phyloP scores from a whole-genome alignment of 345 rosid species.

The Raphanus raphanistrum region DNA sequence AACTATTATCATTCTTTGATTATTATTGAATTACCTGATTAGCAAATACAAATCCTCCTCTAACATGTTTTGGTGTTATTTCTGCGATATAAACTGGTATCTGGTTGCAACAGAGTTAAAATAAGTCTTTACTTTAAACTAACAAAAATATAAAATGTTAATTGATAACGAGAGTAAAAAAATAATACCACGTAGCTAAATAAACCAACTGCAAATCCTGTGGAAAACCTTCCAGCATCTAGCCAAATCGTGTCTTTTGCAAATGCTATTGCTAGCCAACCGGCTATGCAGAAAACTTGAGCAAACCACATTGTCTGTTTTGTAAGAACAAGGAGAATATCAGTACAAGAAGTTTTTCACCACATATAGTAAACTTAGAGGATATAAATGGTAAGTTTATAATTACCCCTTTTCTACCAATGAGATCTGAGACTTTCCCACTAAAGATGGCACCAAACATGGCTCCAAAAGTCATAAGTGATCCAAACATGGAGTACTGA shows the following conservation, averaged over 20 bases:
- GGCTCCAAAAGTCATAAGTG: conserved; percentile 45
- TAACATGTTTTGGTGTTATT: conserved; percentile 41
- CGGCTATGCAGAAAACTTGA: conserved; percentile 33
- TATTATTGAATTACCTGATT: conserved; percentile 36
- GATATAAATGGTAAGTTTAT: not conserved
- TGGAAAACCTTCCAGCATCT: conserved; percentile 43
- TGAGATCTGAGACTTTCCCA: conserved; percentile 40
- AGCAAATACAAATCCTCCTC: conserved; percentile 43
- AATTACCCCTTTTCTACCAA: conserved; percentile 39
- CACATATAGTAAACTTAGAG: not conserved
- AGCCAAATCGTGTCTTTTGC: conserved; percentile 36
- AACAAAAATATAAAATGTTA: not conserved
- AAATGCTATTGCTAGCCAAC: conserved; percentile 43
- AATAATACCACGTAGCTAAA: conserved; percentile 41
- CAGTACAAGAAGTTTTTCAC: not conserved
- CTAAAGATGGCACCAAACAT: conserved; percentile 44
- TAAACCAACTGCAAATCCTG: conserved; percentile 47
- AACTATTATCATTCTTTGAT: not conserved
- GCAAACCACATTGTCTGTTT: conserved; percentile 38
- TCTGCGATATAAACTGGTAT: conserved; percentile 44
- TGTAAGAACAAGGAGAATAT: not conserved
- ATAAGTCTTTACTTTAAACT: not conserved
- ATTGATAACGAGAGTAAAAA: not conserved
- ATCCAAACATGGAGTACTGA: conserved; percentile 45
- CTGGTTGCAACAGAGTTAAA: conserved; percentile 10